Base-by-base conservation (phyloP, 2,329 filamentous ascomycete genomes). In the Fusarium decemcellulare region DNA sequence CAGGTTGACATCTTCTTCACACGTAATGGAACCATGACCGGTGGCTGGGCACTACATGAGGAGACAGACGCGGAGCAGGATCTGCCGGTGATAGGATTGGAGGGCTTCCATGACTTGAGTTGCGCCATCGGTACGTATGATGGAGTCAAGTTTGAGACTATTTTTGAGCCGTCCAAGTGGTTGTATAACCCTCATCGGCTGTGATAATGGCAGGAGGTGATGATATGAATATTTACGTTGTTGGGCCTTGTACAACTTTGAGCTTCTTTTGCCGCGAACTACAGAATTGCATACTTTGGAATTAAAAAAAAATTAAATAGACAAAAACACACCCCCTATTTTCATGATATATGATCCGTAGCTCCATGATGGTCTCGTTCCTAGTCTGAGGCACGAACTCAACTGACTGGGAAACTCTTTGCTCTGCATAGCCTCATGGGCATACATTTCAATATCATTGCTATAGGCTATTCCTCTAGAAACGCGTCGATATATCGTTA, bases 31-130 rank as follows among this genome's bases (percentile, higher is more conserved):
- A 77, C 74, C 57, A 81, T 83, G 65, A 84, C 81, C 1, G 90
- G 87, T 0, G 81, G 85, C 1, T 96, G 93, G 93, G 85, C 93
- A 76, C 76, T 95, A 47, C 89, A 93, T 71, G 92, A 95, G 81
- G 91, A 93, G 82, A 85, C 87, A 56, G 93, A 95, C 77, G 80
- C 82, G 5, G 81, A 87, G 69, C 80, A 87, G 73, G 89, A 92
- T 72, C 78, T 88, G 61, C 88, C 90, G 0, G 87, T 92, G 2
- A 84, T 81, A 6, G 93, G 93, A 0, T 79, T 95, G 50, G 90
- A 93, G 76, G 92, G 92, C 0, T 86, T 88, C 53, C 88, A 92
- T 71, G 93, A 95, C 76, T 68, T 95, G 60, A 90, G 89, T 73
- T 90, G 89, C 15, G 89, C 91, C 1, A 84, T 96, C 47, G 93